Conservation (phyloP, 768 basidiomycete genomes). For the Tylopilus intermedius region DNA sequence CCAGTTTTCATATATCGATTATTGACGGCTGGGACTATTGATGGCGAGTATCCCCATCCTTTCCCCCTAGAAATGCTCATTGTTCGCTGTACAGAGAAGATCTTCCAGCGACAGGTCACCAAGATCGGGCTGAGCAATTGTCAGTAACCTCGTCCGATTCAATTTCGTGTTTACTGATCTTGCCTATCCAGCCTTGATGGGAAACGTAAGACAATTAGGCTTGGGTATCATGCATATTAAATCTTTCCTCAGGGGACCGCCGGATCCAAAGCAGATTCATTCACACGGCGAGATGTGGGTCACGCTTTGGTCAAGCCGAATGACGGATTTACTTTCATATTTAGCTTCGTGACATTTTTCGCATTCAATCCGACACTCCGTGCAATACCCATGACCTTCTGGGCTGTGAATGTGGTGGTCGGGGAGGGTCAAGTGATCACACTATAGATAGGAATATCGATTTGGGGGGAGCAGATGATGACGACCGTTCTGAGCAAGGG, state of each 20-base stretch:
- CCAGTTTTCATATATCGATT: conserved; percentile 89
- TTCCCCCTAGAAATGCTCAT: background rate
- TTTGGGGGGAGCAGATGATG: conserved; percentile 28
- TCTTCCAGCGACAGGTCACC: conserved; percentile 90
- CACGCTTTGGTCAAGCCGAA: background rate
- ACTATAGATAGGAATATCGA: conserved; percentile 5
- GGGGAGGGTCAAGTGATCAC: conserved; percentile 1
- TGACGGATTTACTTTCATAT: background rate
- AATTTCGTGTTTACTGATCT: conserved; percentile 8
- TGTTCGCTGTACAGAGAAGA: conserved; percentile 57
- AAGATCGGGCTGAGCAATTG: conserved; percentile 88
- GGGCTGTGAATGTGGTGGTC: conserved; percentile 63
- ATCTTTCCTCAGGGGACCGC: conserved; percentile 34
- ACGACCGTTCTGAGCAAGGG: conserved; percentile 34
- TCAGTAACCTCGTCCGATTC: conserved; percentile 35
- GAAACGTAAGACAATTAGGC: conserved; percentile 41
- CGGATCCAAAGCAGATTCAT: conserved; percentile 74
- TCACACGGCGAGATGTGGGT: conserved; percentile 79
- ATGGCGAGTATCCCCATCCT: conserved; percentile 46
- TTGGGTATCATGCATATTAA: conserved; percentile 5
- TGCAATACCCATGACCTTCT: conserved; percentile 94
- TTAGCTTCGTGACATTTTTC: conserved; percentile 89
- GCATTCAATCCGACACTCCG: conserved; percentile 68
- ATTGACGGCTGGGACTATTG: conserved; percentile 83
- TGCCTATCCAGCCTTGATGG: conserved; percentile 56